Percentiles rank a stretch among this genome's conserved stretches.
These are phyloP conservation scores for Diutina mesorugosa DNA, from an alignment of 1,139 yeast species.

Conservation along the genomic window DNA sequence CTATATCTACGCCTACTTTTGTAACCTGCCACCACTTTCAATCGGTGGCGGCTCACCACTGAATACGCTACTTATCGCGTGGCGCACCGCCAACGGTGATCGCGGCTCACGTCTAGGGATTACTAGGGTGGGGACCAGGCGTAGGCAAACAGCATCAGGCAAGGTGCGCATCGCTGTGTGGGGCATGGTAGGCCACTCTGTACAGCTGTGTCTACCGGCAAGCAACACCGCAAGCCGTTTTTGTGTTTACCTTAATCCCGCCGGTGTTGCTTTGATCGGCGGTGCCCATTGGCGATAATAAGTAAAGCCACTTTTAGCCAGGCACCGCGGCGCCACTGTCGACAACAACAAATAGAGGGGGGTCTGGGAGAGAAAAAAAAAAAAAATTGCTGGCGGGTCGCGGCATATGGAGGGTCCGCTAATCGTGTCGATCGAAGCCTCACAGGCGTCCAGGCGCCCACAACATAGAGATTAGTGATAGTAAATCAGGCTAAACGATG, in stretches of 20 bases:
- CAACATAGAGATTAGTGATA: too few species aligned
- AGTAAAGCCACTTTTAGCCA: background rate
- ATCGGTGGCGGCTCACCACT: too few species aligned
- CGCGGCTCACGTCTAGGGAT: too few species aligned
- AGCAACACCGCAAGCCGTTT: background rate
- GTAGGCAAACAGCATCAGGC: too few species aligned
- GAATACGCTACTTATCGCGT: too few species aligned
- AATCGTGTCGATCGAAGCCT: background rate
- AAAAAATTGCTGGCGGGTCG: background rate
- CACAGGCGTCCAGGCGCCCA: background rate
- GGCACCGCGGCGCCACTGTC: background rate
- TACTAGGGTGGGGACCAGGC: too few species aligned
- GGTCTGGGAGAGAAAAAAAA: background rate
- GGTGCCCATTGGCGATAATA: background rate
- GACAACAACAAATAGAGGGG: background rate
- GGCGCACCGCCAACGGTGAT: too few species aligned
- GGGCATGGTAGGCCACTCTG: too few species aligned
- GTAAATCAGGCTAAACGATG: too few species aligned
- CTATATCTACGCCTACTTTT: too few species aligned
- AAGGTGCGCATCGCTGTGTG: too few species aligned
- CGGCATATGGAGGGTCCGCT: background rate
- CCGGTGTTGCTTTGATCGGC: background rate
- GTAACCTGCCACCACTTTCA: too few species aligned
- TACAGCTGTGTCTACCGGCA: background rate
- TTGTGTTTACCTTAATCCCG: background rate